These are phyloP conservation scores for Xylariaceae sp. DNA, from an alignment of 2,329 filamentous ascomycete species.

Conservation along the genomic window DNA sequence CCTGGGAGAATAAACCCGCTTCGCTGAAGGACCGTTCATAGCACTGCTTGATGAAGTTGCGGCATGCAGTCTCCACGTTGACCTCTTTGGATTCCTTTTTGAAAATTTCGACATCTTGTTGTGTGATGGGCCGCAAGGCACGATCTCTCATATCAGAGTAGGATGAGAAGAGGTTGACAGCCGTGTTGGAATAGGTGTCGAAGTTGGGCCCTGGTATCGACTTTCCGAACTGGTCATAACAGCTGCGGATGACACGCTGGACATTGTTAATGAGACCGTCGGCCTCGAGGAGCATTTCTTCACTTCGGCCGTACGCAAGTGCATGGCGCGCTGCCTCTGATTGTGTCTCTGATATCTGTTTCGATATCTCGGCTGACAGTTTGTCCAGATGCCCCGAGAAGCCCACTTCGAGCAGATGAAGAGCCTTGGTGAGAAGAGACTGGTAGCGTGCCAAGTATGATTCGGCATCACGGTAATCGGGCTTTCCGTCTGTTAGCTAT, in stretches of 20 bases:
- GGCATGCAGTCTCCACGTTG: slow-evolving; percentile 52
- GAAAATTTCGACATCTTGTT: slow-evolving; percentile 55
- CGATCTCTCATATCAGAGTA: slow-evolving; percentile 54
- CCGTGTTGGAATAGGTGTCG: slow-evolving; percentile 53
- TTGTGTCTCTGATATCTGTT: slow-evolving; percentile 53
- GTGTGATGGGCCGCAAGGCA: slow-evolving; percentile 50
- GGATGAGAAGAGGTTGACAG: slow-evolving; percentile 52
- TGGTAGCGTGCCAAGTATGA: slow-evolving; percentile 86
- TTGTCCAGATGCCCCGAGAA: slow-evolving; percentile 53
- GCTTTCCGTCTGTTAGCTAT: slow-evolving; percentile 42
- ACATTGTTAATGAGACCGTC: slow-evolving; percentile 56
- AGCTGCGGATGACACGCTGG: slow-evolving; percentile 49
- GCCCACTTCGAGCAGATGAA: slow-evolving; percentile 60
- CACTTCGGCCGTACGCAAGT: slow-evolving; percentile 58
- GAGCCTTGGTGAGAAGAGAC: slow-evolving; percentile 67
- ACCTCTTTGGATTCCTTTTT: slow-evolving; percentile 48
- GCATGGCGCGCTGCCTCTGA: slow-evolving; percentile 60
- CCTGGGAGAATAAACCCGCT: slow-evolving; percentile 49
- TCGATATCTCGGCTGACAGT: slow-evolving; percentile 52
- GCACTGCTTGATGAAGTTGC: slow-evolving; percentile 59
- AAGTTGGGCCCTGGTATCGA: slow-evolving; percentile 43
- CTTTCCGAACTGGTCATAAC: slow-evolving; percentile 52
- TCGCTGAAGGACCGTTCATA: slow-evolving; percentile 59
- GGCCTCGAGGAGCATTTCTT: slow-evolving; percentile 56
- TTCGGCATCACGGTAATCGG: slow-evolving; percentile 81